Percentiles rank a stretch among this genome's conserved stretches.
These are phyloP conservation scores for Monilinia fructicola DNA, from an alignment of 2,329 filamentous ascomycete species.

Conservation along the genomic window DNA sequence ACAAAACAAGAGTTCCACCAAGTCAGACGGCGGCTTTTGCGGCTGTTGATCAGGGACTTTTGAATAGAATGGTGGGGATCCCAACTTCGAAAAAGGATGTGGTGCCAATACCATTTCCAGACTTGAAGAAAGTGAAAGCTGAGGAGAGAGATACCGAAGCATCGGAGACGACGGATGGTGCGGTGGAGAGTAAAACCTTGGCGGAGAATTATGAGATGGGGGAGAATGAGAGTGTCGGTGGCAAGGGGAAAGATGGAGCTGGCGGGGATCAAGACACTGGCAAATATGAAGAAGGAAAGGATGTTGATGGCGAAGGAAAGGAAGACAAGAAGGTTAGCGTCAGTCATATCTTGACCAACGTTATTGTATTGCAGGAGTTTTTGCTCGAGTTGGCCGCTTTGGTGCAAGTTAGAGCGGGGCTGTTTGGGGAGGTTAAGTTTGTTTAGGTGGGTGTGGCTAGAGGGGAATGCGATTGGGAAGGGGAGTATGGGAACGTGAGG, in stretches of 20 bases:
- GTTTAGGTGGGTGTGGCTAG: constrained; percentile 30
- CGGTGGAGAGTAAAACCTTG: constrained; percentile 5
- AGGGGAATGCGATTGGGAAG: background rate
- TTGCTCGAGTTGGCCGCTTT: constrained; percentile 73
- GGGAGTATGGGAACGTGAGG: accelerated
- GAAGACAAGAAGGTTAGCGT: constrained; percentile 56
- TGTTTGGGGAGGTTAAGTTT: constrained; percentile 76
- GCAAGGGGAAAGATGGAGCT: constrained; percentile 21
- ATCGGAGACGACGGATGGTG: constrained; percentile 10
- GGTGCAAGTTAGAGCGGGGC: constrained; percentile 69
- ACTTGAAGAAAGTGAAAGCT: constrained; percentile 42
- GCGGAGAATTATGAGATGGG: constrained; percentile 12
- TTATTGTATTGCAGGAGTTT: constrained; percentile 77
- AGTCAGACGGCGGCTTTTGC: constrained; percentile 61
- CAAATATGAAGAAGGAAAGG: constrained; percentile 25
- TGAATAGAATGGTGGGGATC: constrained; percentile 55
- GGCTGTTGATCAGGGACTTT: constrained; percentile 63
- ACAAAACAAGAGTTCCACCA: constrained; percentile 27
- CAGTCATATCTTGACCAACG: constrained; percentile 77
- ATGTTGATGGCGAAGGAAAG: constrained; percentile 30
- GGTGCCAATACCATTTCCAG: constrained; percentile 49
- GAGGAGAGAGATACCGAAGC: constrained; percentile 32
- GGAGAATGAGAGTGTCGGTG: background rate
- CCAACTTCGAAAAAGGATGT: constrained; percentile 41
- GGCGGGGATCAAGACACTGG: background rate